phyloP scores from a whole-genome alignment of 1,284 basidiomycete genomes.

The Trametes versicolor region DNA sequence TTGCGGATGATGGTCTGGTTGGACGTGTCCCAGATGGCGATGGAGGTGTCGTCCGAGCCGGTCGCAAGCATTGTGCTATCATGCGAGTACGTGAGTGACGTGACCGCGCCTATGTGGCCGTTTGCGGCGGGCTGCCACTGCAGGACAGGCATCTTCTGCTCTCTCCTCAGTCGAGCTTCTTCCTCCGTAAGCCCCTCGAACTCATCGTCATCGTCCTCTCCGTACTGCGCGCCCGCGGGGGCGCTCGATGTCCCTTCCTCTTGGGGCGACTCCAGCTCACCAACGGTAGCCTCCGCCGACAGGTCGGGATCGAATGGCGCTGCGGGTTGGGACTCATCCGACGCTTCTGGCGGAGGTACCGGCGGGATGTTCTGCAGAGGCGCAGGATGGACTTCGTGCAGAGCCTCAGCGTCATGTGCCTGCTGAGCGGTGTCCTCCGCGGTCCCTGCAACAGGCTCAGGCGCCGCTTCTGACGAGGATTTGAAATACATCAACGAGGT shows the following conservation, averaged over 20 bases:
- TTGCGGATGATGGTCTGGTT: conserved; percentile 16
- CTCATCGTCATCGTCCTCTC: background rate
- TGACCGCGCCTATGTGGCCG: conserved; percentile 28
- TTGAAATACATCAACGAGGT: background rate
- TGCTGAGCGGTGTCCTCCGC: background rate
- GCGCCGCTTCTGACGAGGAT: background rate
- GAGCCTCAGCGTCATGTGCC: background rate
- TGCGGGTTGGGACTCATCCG: background rate
- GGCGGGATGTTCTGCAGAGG: background rate
- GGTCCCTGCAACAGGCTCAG: background rate
- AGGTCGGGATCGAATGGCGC: background rate
- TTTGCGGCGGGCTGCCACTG: conserved; percentile 1
- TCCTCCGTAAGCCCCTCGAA: conserved; percentile 3
- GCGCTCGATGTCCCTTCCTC: too few species aligned
- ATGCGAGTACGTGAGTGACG: conserved; percentile 32
- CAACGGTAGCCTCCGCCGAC: background rate
- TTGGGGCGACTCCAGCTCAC: background rate
- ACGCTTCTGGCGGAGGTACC: background rate
- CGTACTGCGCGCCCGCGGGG: background rate
- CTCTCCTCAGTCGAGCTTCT: conserved; percentile 3
- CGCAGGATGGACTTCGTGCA: background rate
- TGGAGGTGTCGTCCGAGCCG: conserved; percentile 32
- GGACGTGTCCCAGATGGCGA: conserved; percentile 27
- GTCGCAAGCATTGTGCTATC: conserved; percentile 32
- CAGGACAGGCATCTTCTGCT: conserved; percentile 1